Percentiles rank a stretch among this genome's conserved stretches.
phyloP scores from a whole-genome alignment of 2,329 filamentous ascomycete genomes.

The Xylariaceae sp. region DNA sequence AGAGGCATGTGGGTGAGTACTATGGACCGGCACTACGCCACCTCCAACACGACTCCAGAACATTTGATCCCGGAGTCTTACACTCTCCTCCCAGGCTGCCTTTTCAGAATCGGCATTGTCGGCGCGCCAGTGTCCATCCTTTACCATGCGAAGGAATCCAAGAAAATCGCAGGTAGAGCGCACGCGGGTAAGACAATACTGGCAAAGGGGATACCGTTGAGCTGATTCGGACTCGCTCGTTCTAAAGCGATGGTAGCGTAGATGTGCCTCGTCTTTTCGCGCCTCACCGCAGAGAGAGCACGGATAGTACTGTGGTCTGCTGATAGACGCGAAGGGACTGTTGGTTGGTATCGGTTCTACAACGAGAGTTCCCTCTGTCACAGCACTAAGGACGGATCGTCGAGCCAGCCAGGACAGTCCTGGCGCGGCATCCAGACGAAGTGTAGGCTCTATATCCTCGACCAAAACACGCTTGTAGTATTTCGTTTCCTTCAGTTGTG shows the following conservation, averaged over 20 bases:
- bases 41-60: constrained; percentile 94
- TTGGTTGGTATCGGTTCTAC: constrained; percentile 78
- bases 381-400: constrained; percentile 73
- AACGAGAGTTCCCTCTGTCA: constrained; percentile 78
- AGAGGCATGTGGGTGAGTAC: constrained; percentile 22
- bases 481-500: constrained; percentile 77
- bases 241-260: constrained; percentile 81
- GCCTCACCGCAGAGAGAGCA: constrained; percentile 88
- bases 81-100: constrained; percentile 90
- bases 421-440: constrained; percentile 83
- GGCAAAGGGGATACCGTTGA: constrained; percentile 83
- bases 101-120: constrained; percentile 80
- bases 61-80: constrained; percentile 85
- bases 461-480: constrained; percentile 87
- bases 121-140: constrained; percentile 85
- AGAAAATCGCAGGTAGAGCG: constrained; percentile 89
- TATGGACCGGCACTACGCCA: constrained; percentile 68
- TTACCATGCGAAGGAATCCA: constrained; percentile 83
- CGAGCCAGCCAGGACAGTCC: constrained; percentile 91
- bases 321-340: constrained; percentile 44
- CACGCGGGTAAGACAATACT: constrained; percentile 77
- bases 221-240: constrained; percentile 82
- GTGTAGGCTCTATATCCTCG: constrained; percentile 91
- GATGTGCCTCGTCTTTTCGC: constrained; percentile 63
- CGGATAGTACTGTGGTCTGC: constrained; percentile 54